Evolutionary conservation across 148 eudicot species (phyloP), one percentile per base, ranked within the genome.

Genomic region (Rheum nobile): DNA sequence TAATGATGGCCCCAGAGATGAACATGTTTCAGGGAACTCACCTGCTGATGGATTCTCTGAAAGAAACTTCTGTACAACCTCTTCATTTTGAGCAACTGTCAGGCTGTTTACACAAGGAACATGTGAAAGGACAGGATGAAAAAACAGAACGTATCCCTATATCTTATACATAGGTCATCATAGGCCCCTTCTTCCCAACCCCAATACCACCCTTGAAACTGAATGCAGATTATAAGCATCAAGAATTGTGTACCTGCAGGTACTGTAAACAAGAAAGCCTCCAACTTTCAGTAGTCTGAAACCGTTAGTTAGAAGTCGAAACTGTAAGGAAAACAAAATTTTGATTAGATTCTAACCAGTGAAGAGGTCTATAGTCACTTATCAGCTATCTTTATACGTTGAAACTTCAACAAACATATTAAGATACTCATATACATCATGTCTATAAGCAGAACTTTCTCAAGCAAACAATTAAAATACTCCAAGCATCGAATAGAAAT

Each of bases 1-100:
- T 34, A 69, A 22, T n/a, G 24, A 35, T 5, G 72, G 42, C 72
- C 28, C 35, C 31, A 26, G 14, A 61, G 2, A 29, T 59, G 35
- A 69, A 35, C 46, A 69, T 69, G 72, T 4, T 70, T 70, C 48
- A 70, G n/a, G 32, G 6, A 70, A 70, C 86, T 81, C 81, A 95
- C 99, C 90, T 71, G 97, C 97, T 52, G 82, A 90, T 59, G 85
- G 74, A 79, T 87, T 84, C 79, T 82, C 77, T 34, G 79, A 81
- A 73, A 96, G 92, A 79, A 96, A 96, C 82, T 86, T 84, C 88
- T 84, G 87, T 67, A 96, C 84, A 78, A 95, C 93, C 28, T 87
- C 91, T 86, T 96, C 99, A 75, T 96, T 96, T 81, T 96, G 99
- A 75, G 99, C 85, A 83, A 86, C 83, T 28, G 99, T 96, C 81